Evolutionary conservation across 169 alveolate species (phyloP).

Genomic region (Cryptosporidium sp.): DNA sequence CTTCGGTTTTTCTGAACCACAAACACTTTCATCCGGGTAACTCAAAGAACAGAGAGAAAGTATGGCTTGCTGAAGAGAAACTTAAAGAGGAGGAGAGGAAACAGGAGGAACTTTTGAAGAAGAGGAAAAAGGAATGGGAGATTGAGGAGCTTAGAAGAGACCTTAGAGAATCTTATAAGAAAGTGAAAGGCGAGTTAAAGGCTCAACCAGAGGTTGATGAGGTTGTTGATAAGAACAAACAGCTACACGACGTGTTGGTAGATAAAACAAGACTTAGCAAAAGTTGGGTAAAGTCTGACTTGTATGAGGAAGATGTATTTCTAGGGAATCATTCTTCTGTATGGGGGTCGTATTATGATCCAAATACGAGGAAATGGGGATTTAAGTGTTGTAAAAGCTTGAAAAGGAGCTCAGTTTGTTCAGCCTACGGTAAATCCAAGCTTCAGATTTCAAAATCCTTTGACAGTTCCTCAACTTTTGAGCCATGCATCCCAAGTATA

Average conservation of each 20-base stretch:
- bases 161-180: conserved; percentile 82
- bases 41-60: conserved; percentile 89
- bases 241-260: conserved; percentile 6
- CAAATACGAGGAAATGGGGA: conserved; percentile 86
- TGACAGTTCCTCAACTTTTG: background rate
- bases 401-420: background rate
- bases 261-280: background rate
- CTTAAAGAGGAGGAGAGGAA: conserved; percentile 89
- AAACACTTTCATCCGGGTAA: conserved; percentile 95
- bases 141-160: conserved; percentile 90
- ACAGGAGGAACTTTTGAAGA: conserved; percentile 92
- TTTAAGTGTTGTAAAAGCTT: conserved; percentile 85
- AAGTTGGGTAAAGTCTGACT: background rate
- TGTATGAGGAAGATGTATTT: conserved; percentile 84
- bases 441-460: background rate
- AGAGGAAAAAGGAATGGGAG: conserved; percentile 94
- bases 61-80: conserved; percentile 96
- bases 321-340: conserved; percentile 85
- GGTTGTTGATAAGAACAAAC: background rate
- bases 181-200: background rate
- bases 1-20: conserved; percentile 92
- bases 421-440: background rate
- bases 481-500: background rate
- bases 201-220: background rate
- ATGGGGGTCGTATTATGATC: conserved; percentile 90